Base-by-base conservation (phyloP, 2,329 filamentous ascomycete genomes). In the Penicillium corylophilum region DNA sequence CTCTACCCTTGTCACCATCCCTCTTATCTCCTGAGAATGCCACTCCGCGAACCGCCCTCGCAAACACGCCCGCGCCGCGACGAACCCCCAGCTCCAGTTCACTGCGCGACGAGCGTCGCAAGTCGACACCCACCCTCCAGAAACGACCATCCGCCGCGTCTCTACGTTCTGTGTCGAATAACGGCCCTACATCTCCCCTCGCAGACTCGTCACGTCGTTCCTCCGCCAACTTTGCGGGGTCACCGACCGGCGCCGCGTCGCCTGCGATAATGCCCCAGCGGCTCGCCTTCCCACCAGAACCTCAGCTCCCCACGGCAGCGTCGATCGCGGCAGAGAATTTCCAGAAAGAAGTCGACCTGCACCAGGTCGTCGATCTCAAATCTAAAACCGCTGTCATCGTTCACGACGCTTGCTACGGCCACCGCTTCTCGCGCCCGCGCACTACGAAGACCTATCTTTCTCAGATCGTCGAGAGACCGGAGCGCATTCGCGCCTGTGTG, bases 371-470 rank as follows among this genome's bases (percentile, higher is more conserved):
- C 13, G 65, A 72, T 49, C 54, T 71, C 6, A 56, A 66, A 12
- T 71, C 80, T 3, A 77, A 91, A 54, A 90, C 90, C 0, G 74
- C 95, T 4, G 91, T 97, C 42, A 81, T 99, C 26, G 76, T 99
- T 2, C 91, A 97, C 64, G 94, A 99, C 74, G 86, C 88, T 47
- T 96, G 93, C 72, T 99, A 97, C 69, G 92, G 93, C 22, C 94
- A 99, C 74, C 86, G 91, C 20, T 99, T 86, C 71, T 90, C 92
- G 10, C 82, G 94, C 40, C 90, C 90, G 4, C 86, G 88, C 62
- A 87, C 90, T 87, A 84, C 20, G 87, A 87, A 63, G 80, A 77
- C 40, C 81, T 82, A 15, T 79, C 97, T 1, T 84, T 78, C 63
- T 88, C 86, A 50, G 35, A 96, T 99, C 59, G 92, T 99, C 44